Evolutionary conservation across 2,329 filamentous ascomycete genomes (phyloP).

Genomic region (Thyridium curvatum): DNA sequence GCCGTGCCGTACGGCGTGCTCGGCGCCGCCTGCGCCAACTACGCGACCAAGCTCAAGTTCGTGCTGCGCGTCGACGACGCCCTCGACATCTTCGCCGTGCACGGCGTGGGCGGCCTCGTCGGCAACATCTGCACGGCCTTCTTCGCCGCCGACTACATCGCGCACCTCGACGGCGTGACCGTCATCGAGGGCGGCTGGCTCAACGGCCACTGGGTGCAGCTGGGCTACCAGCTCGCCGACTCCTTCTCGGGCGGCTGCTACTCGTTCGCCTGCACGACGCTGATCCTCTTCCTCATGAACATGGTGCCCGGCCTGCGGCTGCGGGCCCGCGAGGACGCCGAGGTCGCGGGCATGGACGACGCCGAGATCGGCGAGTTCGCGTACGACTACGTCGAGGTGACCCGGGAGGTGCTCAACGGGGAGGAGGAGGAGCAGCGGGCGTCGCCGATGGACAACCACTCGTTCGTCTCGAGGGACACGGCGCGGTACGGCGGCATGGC

Average conservation of each 20-base stretch:
- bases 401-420: slow-evolving; percentile 48
- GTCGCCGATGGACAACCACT: slow-evolving; percentile 6
- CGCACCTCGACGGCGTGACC: slow-evolving; percentile 66
- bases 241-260: slow-evolving; percentile 70
- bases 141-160: slow-evolving; percentile 81
- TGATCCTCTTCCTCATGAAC: slow-evolving; percentile 78
- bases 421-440: slow-evolving; percentile 4
- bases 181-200: slow-evolving; percentile 73
- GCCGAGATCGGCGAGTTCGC: slow-evolving; percentile 90
- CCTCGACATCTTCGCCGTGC: slow-evolving; percentile 82
- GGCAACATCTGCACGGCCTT: slow-evolving; percentile 76
- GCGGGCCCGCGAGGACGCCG: slow-evolving; percentile 68
- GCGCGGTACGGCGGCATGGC: slow-evolving; percentile 3
- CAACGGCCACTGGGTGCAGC: slow-evolving; percentile 76
- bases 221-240: slow-evolving; percentile 79
- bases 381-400: slow-evolving; percentile 90
- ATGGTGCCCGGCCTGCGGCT: slow-evolving; percentile 70
- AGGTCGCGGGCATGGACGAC: slow-evolving; percentile 81
- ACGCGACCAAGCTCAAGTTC: slow-evolving; percentile 88
- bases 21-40: slow-evolving; percentile 76
- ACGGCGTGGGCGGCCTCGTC: slow-evolving; percentile 70
- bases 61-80: slow-evolving; percentile 75
- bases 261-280: slow-evolving; percentile 69
- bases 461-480: slow-evolving; percentile 19
- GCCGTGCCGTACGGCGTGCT: slow-evolving; percentile 73